Percentiles rank a stretch among this genome's conserved stretches.
phyloP scores from a whole-genome alignment of 2,329 filamentous ascomycete species.

The Ceratocystis diversiconidia region DNA sequence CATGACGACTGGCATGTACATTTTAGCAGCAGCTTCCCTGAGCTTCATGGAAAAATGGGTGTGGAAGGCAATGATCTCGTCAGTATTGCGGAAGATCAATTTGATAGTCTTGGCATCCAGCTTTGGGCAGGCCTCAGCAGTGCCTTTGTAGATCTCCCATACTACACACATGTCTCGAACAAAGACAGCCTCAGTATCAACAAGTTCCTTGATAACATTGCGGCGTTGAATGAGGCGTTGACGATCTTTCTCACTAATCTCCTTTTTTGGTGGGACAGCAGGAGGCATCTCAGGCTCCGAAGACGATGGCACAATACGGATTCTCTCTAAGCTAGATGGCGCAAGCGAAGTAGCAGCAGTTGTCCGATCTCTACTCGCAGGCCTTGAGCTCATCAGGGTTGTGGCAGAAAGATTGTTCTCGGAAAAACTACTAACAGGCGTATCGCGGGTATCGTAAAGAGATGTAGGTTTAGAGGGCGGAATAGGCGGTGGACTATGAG shows the following conservation, averaged over 20 bases:
- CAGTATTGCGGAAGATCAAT: slow-evolving; percentile 80
- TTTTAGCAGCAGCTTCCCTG: slow-evolving; percentile 62
- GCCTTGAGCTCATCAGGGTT: slow-evolving; percentile 32
- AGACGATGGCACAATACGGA: slow-evolving; percentile 8
- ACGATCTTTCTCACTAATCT: slow-evolving; percentile 31
- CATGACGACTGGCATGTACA: slow-evolving; percentile 49
- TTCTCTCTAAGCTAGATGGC: slow-evolving; percentile 14
- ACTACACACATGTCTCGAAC: slow-evolving; percentile 94
- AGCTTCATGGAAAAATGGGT: slow-evolving; percentile 63
- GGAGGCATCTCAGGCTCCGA: slow-evolving; percentile 16
- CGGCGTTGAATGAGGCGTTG: slow-evolving; percentile 67
- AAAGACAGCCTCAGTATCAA: slow-evolving; percentile 80
- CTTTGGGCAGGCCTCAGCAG: slow-evolving; percentile 65
- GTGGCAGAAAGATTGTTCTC: slow-evolving; percentile 26
- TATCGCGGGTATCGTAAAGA: slow-evolving; percentile 14
- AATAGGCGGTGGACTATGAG: slow-evolving; percentile 38
- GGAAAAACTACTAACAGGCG: slow-evolving; percentile 16
- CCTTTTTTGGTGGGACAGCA: slow-evolving; percentile 16
- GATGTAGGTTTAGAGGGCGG: slow-evolving; percentile 26
- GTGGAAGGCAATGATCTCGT: slow-evolving; percentile 80
- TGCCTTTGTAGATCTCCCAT: slow-evolving; percentile 94
- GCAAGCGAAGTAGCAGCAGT: slow-evolving; percentile 17
- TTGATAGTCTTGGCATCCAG: slow-evolving; percentile 75
- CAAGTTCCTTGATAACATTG: slow-evolving; percentile 76
- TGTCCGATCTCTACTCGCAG: slow-evolving; percentile 30